phyloP scores from a whole-genome alignment of 2,329 filamentous ascomycete genomes.

The Hypomyces perniciosus region DNA sequence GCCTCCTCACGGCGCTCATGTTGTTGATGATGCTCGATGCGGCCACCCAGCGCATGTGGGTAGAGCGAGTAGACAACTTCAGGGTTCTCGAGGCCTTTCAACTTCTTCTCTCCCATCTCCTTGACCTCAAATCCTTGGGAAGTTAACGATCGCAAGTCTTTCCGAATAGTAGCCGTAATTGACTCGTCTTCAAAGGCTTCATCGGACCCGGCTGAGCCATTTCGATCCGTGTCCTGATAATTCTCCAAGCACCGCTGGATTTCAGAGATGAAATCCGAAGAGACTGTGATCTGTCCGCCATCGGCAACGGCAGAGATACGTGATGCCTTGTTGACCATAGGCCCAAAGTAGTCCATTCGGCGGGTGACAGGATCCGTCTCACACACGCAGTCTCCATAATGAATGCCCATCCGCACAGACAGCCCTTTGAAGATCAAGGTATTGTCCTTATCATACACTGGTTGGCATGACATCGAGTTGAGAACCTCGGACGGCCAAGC shows the following conservation, averaged over 20 bases:
- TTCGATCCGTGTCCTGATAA: slow-evolving; percentile 77
- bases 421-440: slow-evolving; percentile 89
- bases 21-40: slow-evolving; percentile 62
- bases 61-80: slow-evolving; percentile 95
- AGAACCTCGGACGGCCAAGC: slow-evolving; percentile 92
- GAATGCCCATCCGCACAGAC: slow-evolving; percentile 95
- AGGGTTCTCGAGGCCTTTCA: slow-evolving; percentile 96
- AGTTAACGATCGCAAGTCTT: slow-evolving; percentile 79
- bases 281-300: slow-evolving; percentile 94
- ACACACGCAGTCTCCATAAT: slow-evolving; percentile 90
- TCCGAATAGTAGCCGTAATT: slow-evolving; percentile 70
- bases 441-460: slow-evolving; percentile 75
- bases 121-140: slow-evolving; percentile 95
- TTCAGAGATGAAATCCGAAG: slow-evolving; percentile 93
- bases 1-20: slow-evolving; percentile 40
- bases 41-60: slow-evolving; percentile 77
- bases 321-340: slow-evolving; percentile 96
- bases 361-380: slow-evolving; percentile 94
- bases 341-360: slow-evolving; percentile 98
- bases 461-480: slow-evolving; percentile 76
- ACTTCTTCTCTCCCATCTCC: slow-evolving; percentile 87
- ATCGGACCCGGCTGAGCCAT: slow-evolving; percentile 62
- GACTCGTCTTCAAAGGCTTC: slow-evolving; percentile 65
- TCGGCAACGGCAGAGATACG: slow-evolving; percentile 93
- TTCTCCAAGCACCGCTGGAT: slow-evolving; percentile 86